A percentile compares a stretch with the other conserved stretches of the same genome.
Evolutionary conservation across 495 filamentous ascomycete genomes (phyloP).

Genomic region (Podospora appendiculata): DNA sequence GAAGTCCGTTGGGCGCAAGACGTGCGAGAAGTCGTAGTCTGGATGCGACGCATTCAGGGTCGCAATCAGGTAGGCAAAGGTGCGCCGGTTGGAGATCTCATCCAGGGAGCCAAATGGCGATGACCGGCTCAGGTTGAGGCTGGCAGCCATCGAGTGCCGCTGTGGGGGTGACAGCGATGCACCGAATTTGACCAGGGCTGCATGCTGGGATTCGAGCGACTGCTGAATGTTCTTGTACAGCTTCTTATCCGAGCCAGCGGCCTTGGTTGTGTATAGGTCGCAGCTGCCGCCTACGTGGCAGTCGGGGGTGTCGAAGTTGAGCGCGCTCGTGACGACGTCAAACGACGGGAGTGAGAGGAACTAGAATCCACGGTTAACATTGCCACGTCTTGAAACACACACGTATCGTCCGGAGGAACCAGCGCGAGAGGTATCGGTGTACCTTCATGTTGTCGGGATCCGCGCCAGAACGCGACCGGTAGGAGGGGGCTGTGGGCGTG

Average conservation of each 20-base stretch:
- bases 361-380: conserved; percentile 36
- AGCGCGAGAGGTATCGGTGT: not conserved
- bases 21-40: conserved; percentile 94
- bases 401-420: too few species aligned
- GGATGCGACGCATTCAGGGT: conserved; percentile 96
- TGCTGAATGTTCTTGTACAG: conserved; percentile 91
- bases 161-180: conserved; percentile 75
- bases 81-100: conserved; percentile 78
- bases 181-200: conserved; percentile 72
- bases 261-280: conserved; percentile 96
- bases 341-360: conserved; percentile 86
- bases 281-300: conserved; percentile 84
- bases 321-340: conserved; percentile 76
- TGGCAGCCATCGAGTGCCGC: conserved; percentile 42
- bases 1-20: conserved; percentile 82
- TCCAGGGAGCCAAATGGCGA: conserved; percentile 87
- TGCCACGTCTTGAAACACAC: not conserved
- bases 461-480: conserved; percentile 1
- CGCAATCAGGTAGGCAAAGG: conserved; percentile 92
- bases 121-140: conserved; percentile 69
- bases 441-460: conserved; percentile 32
- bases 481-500: too few species aligned
- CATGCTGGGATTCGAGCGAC: conserved; percentile 81
- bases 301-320: conserved; percentile 91
- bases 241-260: conserved; percentile 89